These are phyloP conservation scores for Kappamyces sp. DNA, from an alignment of 192 early-diverging fungal species.

Conservation along the genomic window DNA sequence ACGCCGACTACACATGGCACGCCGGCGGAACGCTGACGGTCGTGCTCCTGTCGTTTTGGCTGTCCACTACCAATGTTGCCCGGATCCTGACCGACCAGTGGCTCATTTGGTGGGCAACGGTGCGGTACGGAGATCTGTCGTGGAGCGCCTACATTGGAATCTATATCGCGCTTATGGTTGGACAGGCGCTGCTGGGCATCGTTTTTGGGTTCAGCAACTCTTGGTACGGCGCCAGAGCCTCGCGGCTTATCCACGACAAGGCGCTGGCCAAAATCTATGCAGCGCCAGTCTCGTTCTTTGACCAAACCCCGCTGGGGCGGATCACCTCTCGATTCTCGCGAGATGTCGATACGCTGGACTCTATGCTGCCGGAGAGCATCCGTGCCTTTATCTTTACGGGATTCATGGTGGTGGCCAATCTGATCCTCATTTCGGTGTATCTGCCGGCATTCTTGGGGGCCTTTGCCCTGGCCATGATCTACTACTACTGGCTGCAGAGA, in stretches of 20 bases:
- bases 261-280: conserved; percentile 48
- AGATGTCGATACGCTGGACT: conserved; percentile 38
- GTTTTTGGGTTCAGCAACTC: conserved; percentile 41
- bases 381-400: conserved; percentile 21
- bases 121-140: conserved; percentile 12
- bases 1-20: conserved; percentile 60
- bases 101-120: conserved; percentile 22
- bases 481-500: conserved; percentile 29
- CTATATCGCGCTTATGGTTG: conserved; percentile 23
- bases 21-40: conserved; percentile 55
- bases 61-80: conserved; percentile 23
- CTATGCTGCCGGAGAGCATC: conserved; percentile 13
- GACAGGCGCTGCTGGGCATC: conserved; percentile 25
- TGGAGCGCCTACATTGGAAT: conserved; percentile 21
- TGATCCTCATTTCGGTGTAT: conserved; percentile 22
- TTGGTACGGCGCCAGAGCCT: conserved; percentile 38
- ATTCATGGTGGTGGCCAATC: conserved; percentile 13
- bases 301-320: conserved; percentile 59
- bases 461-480: conserved; percentile 20
- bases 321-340: conserved; percentile 49
- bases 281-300: conserved; percentile 71
- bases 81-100: conserved; percentile 42
- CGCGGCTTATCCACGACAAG: conserved; percentile 54
- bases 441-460: conserved; percentile 17
- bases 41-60: conserved; percentile 31